These are phyloP conservation scores for Colletotrichum somersetense DNA, from an alignment of 2,329 filamentous ascomycete species.

Conservation along the genomic window DNA sequence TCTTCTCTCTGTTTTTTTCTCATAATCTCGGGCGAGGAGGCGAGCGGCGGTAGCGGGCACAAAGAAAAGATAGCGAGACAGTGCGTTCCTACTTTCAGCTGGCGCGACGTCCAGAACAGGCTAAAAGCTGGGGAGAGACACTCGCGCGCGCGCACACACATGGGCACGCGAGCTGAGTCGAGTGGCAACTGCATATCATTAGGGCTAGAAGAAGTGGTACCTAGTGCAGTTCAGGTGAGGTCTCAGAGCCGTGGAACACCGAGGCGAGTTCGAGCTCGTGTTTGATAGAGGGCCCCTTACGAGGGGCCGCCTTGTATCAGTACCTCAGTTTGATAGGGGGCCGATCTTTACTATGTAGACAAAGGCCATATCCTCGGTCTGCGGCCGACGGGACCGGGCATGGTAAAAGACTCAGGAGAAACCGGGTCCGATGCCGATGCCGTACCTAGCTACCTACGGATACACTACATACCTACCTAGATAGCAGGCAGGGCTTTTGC, in stretches of 20 bases:
- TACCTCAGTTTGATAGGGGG: neutral
- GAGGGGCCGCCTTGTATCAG: no score
- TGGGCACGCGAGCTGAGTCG: neutral
- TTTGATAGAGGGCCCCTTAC: neutral
- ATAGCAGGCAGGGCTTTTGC: neutral
- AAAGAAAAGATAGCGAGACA: conserved; percentile 10
- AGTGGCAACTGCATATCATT: neutral
- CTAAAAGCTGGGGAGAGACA: conserved; percentile 6
- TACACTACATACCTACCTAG: no score
- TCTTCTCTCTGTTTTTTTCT: neutral
- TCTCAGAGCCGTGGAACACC: neutral
- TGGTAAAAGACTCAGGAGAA: conserved; percentile 22
- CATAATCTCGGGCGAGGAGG: neutral
- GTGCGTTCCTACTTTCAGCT: neutral
- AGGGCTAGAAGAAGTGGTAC: neutral
- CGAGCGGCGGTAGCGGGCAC: neutral
- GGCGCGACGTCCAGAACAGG: neutral
- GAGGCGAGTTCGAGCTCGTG: neutral
- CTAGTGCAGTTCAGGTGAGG: neutral
- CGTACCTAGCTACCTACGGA: no score
- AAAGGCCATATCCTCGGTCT: conserved; percentile 14
- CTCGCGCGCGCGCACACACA: conserved; percentile 2
- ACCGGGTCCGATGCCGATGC: conserved; percentile 11
- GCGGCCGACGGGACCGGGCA: conserved; percentile 10
- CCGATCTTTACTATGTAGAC: conserved; percentile 15